A percentile compares a stretch with the other conserved stretches of the same genome.
Evolutionary conservation across 169 alveolate genomes (phyloP).

Genomic region (Plasmodium yoelii): DNA sequence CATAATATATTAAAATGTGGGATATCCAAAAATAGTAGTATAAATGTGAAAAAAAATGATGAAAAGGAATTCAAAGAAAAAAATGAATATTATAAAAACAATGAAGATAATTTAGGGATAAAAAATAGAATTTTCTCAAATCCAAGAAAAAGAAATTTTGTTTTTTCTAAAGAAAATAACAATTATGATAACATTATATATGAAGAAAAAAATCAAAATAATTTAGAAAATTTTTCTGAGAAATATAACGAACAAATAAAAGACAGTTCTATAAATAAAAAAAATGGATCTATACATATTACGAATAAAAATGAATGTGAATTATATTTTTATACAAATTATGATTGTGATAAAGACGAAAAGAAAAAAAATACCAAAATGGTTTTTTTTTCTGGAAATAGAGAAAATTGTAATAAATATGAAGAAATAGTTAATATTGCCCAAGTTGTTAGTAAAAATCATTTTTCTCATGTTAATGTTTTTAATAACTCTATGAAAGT

Average conservation of each 20-base stretch:
- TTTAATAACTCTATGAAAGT: not conserved
- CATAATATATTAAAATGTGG: not conserved
- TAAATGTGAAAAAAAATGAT: too few species aligned
- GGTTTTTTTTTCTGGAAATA: not conserved
- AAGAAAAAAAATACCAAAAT: not conserved
- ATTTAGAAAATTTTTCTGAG: too few species aligned
- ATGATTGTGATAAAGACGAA: not conserved
- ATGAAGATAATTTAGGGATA: too few species aligned
- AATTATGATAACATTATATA: too few species aligned
- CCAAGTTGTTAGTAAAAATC: conserved; percentile 21
- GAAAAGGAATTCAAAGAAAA: too few species aligned
- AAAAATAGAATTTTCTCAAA: too few species aligned
- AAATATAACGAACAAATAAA: not conserved
- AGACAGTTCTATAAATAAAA: not conserved
- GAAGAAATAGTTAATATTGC: conserved; percentile 58
- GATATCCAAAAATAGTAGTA: not conserved
- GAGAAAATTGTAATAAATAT: not conserved
- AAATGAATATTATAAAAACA: too few species aligned
- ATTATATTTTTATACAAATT: conserved; percentile 1
- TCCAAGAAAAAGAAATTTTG: too few species aligned
- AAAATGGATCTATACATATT: not conserved
- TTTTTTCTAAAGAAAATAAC: too few species aligned
- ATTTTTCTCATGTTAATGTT: conserved; percentile 18
- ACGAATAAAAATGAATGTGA: not conserved
- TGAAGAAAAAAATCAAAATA: too few species aligned